A percentile compares a stretch with the other conserved stretches of the same genome.
phyloP scores from a whole-genome alignment of 176 grass and related monocot genomes.

The Triticum dicoccoides region DNA sequence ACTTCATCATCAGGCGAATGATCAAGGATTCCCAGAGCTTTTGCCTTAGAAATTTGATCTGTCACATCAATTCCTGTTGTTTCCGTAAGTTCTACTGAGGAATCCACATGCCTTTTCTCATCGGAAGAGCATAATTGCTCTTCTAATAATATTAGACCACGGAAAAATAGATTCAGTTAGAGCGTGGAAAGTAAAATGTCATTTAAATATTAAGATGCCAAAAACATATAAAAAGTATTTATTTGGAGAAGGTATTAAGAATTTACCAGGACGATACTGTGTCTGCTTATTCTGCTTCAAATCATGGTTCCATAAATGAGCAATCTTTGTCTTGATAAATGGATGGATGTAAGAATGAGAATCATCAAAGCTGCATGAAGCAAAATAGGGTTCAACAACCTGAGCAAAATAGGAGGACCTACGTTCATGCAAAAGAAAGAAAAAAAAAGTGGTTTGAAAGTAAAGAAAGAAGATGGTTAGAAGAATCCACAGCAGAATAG shows the following conservation, averaged over 20 bases:
- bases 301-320: conserved; percentile 38
- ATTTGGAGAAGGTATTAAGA: conserved; percentile 16
- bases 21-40: conserved; percentile 58
- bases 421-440: conserved; percentile 12
- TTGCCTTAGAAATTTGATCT: conserved; percentile 56
- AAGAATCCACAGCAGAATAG: conserved; percentile 11
- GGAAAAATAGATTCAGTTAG: conserved; percentile 15
- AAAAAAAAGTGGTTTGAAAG: background rate
- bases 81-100: conserved; percentile 3
- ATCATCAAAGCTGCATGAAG: conserved; percentile 59
- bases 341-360: conserved; percentile 70
- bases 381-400: conserved; percentile 16
- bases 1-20: conserved; percentile 94
- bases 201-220: background rate
- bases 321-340: conserved; percentile 76
- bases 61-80: conserved; percentile 34
- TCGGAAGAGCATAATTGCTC: conserved; percentile 16
- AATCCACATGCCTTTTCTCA: conserved; percentile 21
- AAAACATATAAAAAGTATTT: background rate
- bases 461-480: background rate
- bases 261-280: conserved; percentile 53
- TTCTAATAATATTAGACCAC: conserved; percentile 29
- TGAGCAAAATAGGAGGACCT: background rate
- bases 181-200: background rate
- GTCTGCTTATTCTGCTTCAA: conserved; percentile 43